Evolutionary conservation across 352 stramenopile species (phyloP), one percentile per base, ranked within the genome.

Genomic region (Elongisporangium anandrum): DNA sequence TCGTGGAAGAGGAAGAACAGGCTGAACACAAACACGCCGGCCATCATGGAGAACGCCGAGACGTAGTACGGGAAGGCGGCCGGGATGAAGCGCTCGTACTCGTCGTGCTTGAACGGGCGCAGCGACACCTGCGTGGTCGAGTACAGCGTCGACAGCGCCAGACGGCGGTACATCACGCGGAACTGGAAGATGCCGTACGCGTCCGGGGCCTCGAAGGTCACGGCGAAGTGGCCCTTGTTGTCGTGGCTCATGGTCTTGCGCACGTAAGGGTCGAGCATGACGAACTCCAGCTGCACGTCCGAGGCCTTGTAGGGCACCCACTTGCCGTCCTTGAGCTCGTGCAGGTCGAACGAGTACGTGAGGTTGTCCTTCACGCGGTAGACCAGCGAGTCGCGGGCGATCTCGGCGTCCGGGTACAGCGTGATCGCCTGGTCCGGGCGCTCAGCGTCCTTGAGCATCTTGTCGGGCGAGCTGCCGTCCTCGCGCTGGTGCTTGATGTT

Each of bases 151-250:
- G 87, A 94, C 60, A 96, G 77, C 4, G 90, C 93, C 16, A 90
- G 64, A 52, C 93, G 85, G 52, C 90, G 84, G 68, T 98, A 98
- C 64, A 97, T 72, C 26, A 98, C 81, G 59, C 87, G 85, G 68
- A 98, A 98, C 45, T 97, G 90, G 68, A 97, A 98, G 66, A 98
- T 96, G 45, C 91, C 92, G 65, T 98, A 97, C n/a, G 79, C 77
- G 65, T 98, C 93, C 2, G 93, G 93, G 22, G 87, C 79, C 54
- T 88, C 87, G 50, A 97, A 97, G 8, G 84, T 95, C 51, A 89
- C 85, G 4, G 67, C 72, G 59, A 93, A 97, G 54, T 87, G 80
- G 50, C 88, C 86, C 34, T 83, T 75, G 59, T 66, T 65, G 68
- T 92, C 65, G 65, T 92, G 81, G 3, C 49, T 58, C 59, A 98